These are phyloP conservation scores for Protostelium mycophagum DNA, from an alignment of 78 protist genomes.

Conservation along the genomic window DNA sequence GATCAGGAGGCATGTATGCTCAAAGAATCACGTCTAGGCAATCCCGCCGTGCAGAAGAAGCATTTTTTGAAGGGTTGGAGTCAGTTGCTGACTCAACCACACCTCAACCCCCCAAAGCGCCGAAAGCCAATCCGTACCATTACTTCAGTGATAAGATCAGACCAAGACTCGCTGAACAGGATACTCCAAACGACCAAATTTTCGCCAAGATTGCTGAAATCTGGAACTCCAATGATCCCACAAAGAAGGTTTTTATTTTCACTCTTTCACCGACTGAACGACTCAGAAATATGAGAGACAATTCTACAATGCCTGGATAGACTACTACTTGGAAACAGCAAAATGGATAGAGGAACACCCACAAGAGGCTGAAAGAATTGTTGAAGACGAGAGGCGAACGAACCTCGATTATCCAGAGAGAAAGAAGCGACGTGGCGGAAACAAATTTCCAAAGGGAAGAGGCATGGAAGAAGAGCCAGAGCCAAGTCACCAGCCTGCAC, in stretches of 20 bases:
- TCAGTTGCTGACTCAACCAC: background rate
- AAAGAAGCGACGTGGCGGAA: background rate
- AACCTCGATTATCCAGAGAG: background rate
- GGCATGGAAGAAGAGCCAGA: background rate
- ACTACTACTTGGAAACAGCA: background rate
- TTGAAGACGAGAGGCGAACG: background rate
- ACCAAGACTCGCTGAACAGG: background rate
- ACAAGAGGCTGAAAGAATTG: background rate
- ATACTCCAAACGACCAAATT: background rate
- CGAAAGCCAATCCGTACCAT: background rate
- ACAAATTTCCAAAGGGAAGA: background rate
- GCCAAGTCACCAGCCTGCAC: background rate
- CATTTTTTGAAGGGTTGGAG: background rate
- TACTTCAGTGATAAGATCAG: background rate
- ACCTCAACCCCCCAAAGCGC: background rate
- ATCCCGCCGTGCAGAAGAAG: background rate
- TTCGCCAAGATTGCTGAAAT: background rate
- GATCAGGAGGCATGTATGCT: no score
- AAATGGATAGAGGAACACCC: background rate
- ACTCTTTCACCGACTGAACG: background rate
- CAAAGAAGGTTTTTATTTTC: background rate
- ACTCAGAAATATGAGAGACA: background rate
- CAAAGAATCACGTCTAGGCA: background rate
- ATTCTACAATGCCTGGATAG: background rate
- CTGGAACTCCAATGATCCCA: background rate